Evolutionary conservation across 352 stramenopile species (phyloP), one percentile per base, ranked within the genome.

Genomic region (Phytophthora pluvialis): DNA sequence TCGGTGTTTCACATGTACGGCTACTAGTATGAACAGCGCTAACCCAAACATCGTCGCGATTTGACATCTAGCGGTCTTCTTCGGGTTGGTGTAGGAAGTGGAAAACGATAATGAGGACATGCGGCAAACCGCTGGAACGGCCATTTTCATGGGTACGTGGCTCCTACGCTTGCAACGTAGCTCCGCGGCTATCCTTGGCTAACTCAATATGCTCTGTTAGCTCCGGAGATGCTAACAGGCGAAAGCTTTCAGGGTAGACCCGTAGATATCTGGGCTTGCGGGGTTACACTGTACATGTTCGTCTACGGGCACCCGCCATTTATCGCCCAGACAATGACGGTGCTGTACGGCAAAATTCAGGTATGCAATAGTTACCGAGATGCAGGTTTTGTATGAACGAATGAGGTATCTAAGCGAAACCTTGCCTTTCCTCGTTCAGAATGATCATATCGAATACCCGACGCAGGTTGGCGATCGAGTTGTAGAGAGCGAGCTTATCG

Each of bases 251-350:
- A 83, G 31, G 86, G 86, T 18, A 89, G 88, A 48, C 85, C 86
- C 0, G 67, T 93, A 13, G 97, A 99, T 72, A 89, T 99, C 13
- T 99, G 97, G 97, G 95, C 96, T 12, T 97, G 93, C 16, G 97
- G 97, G 4, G 72, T 99, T 31, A 99, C 95, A 62, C 69, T 99
- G 3, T 99, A 98, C 70, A 98, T 98, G 77, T 99, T 99, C 70
- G 83, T 97, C 8, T 98, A 98, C 50, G 94, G 95, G 13, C 83
- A 83, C 33, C 80, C 98, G 4, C 97, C 97, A 3, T 99, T 98
- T 67, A 88, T 93, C 60, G 93, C 91, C 28, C 81, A 95, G 45
- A 85, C 80, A 11, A 92, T 97, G 56, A 84, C 83, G 12, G 88
- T 98, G 38, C 68, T 99, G 12, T 99, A 99, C 83, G 69, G 80